Base-by-base conservation (phyloP, 2,329 filamentous ascomycete species). In the Geosmithia flava region DNA sequence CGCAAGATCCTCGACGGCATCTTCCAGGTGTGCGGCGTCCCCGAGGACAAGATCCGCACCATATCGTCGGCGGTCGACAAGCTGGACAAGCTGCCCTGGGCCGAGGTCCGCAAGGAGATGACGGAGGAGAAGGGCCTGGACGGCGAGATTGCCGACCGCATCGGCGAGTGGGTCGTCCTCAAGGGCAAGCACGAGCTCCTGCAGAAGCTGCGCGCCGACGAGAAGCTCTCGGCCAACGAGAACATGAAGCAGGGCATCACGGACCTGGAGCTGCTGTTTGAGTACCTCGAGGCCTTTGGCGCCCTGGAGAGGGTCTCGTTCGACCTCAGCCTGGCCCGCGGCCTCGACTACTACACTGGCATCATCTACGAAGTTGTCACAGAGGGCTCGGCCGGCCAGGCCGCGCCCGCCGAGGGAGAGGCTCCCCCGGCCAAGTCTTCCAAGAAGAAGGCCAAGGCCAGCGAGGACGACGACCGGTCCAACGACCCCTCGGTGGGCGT, bases 41-140 rank as follows among this genome's bases (percentile, higher is more conserved):
- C 90, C 2, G 70, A 78, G 50, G 85, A 95, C 49, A 90, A 94
- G 72, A 86, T 95, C 55, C 80, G 91, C 48, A 80, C 85, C 29
- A 96, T 96, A 59, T 93, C 85, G 40, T 93, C 86, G 20, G 90
- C 91, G 2, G 90, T 97, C 44, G 91, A 97, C 70, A 97, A 97
- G 72, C 73, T 97, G 48, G 91, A 96, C 67, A 97, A 97, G 70
- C 71, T 83, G 59, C 85, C 89, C 1, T 96, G 90, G 91, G 77
- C 76, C 30, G 89, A 95, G 53, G 91, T 96, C 47, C 81, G 83
- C 63, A 85, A 85, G 64, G 90, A 96, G 64, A 96, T 96, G 90
- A 83, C 86, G 0, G 86, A 91, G 55, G 86, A 91, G 55, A 96
- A 96, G 70, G 89, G 88, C 0, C 73, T 97, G 2, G 77, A 80